These are phyloP conservation scores for Dryadomyces quercivorus DNA, from an alignment of 2,329 filamentous ascomycete genomes.

Conservation along the genomic window DNA sequence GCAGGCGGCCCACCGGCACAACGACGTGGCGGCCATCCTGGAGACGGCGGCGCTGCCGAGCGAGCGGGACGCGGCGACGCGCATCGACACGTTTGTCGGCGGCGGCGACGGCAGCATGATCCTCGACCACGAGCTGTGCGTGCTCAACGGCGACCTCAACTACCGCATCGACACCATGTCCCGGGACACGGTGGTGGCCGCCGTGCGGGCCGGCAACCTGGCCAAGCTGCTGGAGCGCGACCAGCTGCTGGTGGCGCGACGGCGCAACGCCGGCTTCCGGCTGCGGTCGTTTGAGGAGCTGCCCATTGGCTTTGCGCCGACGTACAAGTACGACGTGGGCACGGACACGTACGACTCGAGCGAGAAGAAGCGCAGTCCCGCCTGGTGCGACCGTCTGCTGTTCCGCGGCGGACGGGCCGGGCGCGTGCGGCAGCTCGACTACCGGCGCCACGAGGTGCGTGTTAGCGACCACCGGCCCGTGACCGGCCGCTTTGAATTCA, in stretches of 20 bases:
- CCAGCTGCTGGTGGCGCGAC: conserved; percentile 77
- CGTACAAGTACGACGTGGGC: conserved; percentile 97
- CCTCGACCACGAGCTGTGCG: conserved; percentile 92
- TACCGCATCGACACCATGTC: conserved; percentile 98
- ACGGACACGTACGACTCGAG: conserved; percentile 89
- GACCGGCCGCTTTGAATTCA: conserved; percentile 69
- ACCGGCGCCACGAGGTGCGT: conserved; percentile 75
- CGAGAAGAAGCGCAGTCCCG: conserved; percentile 87
- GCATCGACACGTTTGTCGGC: conserved; percentile 70
- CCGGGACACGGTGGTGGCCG: conserved; percentile 80
- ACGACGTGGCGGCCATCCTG: conserved; percentile 81
- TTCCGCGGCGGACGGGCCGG: conserved; percentile 54
- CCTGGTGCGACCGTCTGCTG: conserved; percentile 93
- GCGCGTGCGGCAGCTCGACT: conserved; percentile 77
- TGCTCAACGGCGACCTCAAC: conserved; percentile 92
- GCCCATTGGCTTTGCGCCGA: conserved; percentile 84
- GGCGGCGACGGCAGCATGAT: conserved; percentile 95
- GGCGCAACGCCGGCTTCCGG: conserved; percentile 80
- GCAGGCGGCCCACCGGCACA: conserved; percentile 81
- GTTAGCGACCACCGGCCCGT: conserved; percentile 92
- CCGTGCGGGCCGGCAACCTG: conserved; percentile 70
- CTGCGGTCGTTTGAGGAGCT: conserved; percentile 83
- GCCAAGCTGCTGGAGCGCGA: conserved; percentile 82
- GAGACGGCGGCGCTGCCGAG: conserved; percentile 64
- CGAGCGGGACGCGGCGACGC: conserved; percentile 53